A percentile compares a stretch with the other conserved stretches of the same genome.
These are phyloP conservation scores for Dioscorea alata DNA, from an alignment of 106 monocot species.

Conservation along the genomic window DNA sequence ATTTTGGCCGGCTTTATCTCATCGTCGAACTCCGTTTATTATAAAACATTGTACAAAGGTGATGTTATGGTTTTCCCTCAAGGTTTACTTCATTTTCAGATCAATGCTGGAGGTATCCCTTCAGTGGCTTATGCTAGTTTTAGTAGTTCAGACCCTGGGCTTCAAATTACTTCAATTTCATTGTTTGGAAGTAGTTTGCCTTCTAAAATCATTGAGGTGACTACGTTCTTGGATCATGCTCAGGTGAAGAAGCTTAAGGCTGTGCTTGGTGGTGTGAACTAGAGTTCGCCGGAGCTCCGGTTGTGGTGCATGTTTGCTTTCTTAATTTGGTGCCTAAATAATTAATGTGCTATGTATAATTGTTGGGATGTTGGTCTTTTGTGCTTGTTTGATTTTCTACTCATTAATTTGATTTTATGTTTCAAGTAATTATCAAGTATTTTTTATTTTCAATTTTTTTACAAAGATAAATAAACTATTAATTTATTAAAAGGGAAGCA, in stretches of 20 bases:
- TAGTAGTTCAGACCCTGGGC: constrained; percentile 57
- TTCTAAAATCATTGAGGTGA: constrained; percentile 38
- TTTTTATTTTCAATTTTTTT: too few species aligned
- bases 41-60: constrained; percentile 29
- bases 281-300: neutral
- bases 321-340: too few species aligned
- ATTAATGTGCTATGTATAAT: too few species aligned
- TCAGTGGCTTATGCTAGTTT: constrained; percentile 44
- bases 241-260: constrained; percentile 86
- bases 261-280: constrained; percentile 61
- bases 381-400: too few species aligned
- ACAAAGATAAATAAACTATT: too few species aligned
- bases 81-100: constrained; percentile 71
- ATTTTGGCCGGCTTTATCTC: constrained; percentile 69
- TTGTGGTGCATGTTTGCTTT: too few species aligned
- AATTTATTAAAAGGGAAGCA: too few species aligned
- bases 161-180: constrained; percentile 59
- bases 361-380: too few species aligned
- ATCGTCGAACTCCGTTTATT: constrained; percentile 43
- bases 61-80: constrained; percentile 77
- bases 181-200: constrained; percentile 60
- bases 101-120: constrained; percentile 25
- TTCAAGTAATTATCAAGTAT: too few species aligned
- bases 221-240: constrained; percentile 56
- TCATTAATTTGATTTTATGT: too few species aligned